Base-by-base conservation (phyloP, 2,329 filamentous ascomycete genomes). In the Paraphoma sp. region DNA sequence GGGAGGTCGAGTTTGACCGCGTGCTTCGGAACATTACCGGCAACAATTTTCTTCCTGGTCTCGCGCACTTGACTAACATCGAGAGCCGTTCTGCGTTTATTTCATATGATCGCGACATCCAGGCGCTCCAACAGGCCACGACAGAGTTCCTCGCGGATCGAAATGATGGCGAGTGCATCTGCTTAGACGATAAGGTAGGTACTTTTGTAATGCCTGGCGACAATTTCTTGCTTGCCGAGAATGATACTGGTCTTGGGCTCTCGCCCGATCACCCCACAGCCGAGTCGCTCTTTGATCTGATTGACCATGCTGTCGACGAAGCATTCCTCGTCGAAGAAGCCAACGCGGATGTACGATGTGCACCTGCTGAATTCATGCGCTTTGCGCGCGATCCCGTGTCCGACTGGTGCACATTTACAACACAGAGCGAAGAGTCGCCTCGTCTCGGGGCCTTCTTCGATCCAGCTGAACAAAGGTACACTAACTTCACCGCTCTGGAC, bases 41-140 rank as follows among this genome's bases (percentile, higher is more conserved):
- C 6, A 2, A 17, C 10, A 4, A 11, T 4, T 47, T 61, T 6
- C 58, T 61, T 23, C 56, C 56, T 23, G 51, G 59, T 12, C 4
- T 52, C 17, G 33, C 56, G 3, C 30, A 54, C 29, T 36, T 62
- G 4, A 38, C 17, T 3, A 48, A 38, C 3, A 16, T 59, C 12
- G 40, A 43, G 17, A 33, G 16, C 28, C 48, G 50, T 29, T 50
- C 59, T 9, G 48, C 47, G 7, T 42, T 46, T 23, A 23, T 51
- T 17, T 31, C 17, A 11, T 56, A 56, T n/a, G 51, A 59, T 30
- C 23, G 47, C 17, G 54, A 57, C 18, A 56, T 60, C 3, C 14
- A 45, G 11, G 41, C 42, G 6, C 16, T 64, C 3, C 45, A 47
- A 18, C 23, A 53, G 6, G 59, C 57, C 16, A 59, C 57, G 28